Conservation (phyloP, 768 basidiomycete genomes). For the Astraeus odoratus region DNA sequence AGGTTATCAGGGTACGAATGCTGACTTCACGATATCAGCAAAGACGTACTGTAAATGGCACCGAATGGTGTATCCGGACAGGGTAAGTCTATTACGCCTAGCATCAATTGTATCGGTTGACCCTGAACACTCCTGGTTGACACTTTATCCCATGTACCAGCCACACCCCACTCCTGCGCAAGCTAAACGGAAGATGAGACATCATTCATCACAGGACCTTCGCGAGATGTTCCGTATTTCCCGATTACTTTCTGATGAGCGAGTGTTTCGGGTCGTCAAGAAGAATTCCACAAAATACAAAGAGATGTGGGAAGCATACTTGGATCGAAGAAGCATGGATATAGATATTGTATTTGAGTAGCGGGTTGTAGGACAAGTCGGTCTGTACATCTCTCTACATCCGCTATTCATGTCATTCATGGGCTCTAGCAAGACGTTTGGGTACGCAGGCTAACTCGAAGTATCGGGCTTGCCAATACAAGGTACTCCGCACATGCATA, state of each 20-base stretch:
- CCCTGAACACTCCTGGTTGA: too few relatives aligned
- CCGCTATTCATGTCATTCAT: too few relatives aligned
- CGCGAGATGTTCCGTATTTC: constrained; percentile 37
- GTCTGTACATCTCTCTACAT: too few relatives aligned
- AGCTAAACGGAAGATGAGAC: constrained; percentile 27
- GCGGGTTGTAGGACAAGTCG: background rate
- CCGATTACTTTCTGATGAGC: constrained; percentile 31
- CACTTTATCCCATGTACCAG: constrained; percentile 19
- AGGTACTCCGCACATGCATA: too few relatives aligned
- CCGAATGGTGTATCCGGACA: constrained; percentile 35
- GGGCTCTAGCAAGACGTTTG: too few relatives aligned
- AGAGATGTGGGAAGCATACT: constrained; percentile 34
- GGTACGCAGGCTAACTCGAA: too few relatives aligned
- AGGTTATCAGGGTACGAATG: constrained; percentile 9
- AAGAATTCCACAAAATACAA: constrained; percentile 25
- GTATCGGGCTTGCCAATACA: too few relatives aligned
- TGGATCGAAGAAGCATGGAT: constrained; percentile 29
- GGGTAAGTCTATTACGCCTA: constrained; percentile 27
- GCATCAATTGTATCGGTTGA: background rate
- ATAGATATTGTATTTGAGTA: constrained; percentile 30
- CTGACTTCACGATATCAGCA: constrained; percentile 24
- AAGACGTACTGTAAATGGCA: constrained; percentile 41
- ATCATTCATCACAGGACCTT: constrained; percentile 32
- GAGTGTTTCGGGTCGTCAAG: constrained; percentile 21
- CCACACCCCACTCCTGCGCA: constrained; percentile 29